Percentiles rank a stretch among this genome's conserved stretches.
Conservation (phyloP, 257 asterid species). For the Verbena officinalis region DNA sequence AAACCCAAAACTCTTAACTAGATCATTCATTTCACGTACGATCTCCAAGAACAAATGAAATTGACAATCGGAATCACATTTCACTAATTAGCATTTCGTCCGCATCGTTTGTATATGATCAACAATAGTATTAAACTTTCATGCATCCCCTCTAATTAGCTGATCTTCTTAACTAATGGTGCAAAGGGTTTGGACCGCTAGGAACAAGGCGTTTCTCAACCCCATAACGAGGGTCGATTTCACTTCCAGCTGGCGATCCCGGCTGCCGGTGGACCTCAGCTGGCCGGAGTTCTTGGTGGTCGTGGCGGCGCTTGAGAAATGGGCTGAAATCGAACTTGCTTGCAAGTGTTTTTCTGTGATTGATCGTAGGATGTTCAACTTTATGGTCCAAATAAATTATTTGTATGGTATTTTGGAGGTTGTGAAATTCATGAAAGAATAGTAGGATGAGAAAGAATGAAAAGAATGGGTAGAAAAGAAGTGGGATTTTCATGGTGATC, state of each 20-base stretch:
- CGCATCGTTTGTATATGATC: slow-evolving; percentile 10
- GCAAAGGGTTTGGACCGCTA: slow-evolving; percentile 85
- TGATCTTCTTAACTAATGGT: slow-evolving; percentile 46
- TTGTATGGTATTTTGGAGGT: slow-evolving; percentile 22
- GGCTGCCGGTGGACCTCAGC: slow-evolving; percentile 12
- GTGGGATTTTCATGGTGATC: slow-evolving; percentile 48
- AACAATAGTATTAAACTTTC: not conserved
- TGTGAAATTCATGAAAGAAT: slow-evolving; percentile 44
- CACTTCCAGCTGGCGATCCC: slow-evolving; percentile 16
- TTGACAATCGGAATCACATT: slow-evolving; percentile 18
- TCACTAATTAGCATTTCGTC: slow-evolving; percentile 32
- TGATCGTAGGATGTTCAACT: slow-evolving; percentile 17
- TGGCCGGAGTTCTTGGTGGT: slow-evolving; percentile 31
- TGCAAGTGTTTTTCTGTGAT: slow-evolving; percentile 53
- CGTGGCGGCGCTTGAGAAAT: slow-evolving; percentile 39
- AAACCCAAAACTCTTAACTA: too few species aligned
- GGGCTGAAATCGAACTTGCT: slow-evolving; percentile 64
- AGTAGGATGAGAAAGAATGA: slow-evolving; percentile 49
- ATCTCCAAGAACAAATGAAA: slow-evolving; percentile 18
- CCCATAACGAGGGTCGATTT: slow-evolving; percentile 69
- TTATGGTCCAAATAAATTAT: not conserved
- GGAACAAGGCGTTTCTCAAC: slow-evolving; percentile 81
- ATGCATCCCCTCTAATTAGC: not conserved
- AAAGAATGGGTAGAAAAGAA: slow-evolving; percentile 37
- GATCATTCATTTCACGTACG: slow-evolving; percentile 8